Evolutionary conservation across 331 rosid genomes (phyloP), one percentile per base, ranked within the genome.

Genomic region (Phaseolus coccineus): DNA sequence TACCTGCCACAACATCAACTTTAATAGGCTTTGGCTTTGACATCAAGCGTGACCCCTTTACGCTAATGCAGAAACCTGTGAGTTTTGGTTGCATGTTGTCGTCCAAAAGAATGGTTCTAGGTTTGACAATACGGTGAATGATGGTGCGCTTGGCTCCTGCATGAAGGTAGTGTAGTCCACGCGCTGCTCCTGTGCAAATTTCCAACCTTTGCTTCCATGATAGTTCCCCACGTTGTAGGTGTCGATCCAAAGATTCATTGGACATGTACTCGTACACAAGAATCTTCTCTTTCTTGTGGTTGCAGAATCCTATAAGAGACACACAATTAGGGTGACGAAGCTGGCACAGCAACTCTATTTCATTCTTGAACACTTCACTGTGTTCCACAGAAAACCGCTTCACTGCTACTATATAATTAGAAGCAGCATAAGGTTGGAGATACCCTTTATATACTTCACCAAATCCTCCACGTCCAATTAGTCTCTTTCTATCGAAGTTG

Each of bases 201-300:
- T 84, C 75, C 0, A 79, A 57, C 47, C 78, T 80, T 53, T 62
- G 62, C 71, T 62, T 74, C 87, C 87, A 83, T 3, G 84, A 19
- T 0, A 65, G 44, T 8, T 40, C 15, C 66, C 64, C 47, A 31
- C 19, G 0, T 13, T 5, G 12, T n/a, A 71, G 50, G 3, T 30
- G 35, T 24, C 3, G 9, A 11, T 5, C 1, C 2, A 77, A 44
- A 4, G 72, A 62, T 39, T 33, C 44, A 30, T 73, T 80, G 0
- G 80, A 30, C 69, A 55, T 44, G 42, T 28, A 80, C 0, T 80
- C 79, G 3, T 27, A 73, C 10, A 53, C 84, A 22, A 25, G 0
- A n/a, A 80, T 63, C 58, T 31, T 37, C 12, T 71, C 78, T 1
- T 13, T 2, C 2, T 71, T 2, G 6, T 71, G 11, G 14, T 9